Percentiles rank a stretch among this genome's conserved stretches.
These are phyloP conservation scores for Helicocarpus griseus DNA, from an alignment of 2,329 filamentous ascomycete genomes.

Conservation along the genomic window DNA sequence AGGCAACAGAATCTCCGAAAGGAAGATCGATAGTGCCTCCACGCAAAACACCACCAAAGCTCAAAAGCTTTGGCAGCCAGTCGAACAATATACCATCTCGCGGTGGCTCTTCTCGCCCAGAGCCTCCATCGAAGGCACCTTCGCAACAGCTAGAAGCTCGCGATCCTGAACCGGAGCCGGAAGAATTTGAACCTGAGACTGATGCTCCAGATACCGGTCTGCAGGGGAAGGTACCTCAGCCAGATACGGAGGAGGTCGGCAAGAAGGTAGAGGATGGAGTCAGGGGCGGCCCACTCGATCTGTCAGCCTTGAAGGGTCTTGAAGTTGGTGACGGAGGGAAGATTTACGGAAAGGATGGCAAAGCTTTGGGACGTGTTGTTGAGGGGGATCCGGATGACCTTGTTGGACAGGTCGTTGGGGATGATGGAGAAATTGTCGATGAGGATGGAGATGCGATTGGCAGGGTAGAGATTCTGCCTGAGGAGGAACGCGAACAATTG, in stretches of 20 bases:
- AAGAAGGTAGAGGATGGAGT: constrained; percentile 3
- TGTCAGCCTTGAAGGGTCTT: constrained; percentile 31
- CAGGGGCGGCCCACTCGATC: constrained; percentile 17
- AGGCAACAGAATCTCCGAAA: constrained; percentile 11
- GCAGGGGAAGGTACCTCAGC: not conserved
- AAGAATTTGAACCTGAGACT: constrained; percentile 41
- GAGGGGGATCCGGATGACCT: constrained; percentile 33
- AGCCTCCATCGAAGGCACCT: not conserved
- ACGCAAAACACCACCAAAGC: constrained; percentile 10
- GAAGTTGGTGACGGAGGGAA: constrained; percentile 45
- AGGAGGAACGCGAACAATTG: too few species aligned
- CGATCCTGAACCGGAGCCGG: not conserved
- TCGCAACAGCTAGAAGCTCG: not conserved
- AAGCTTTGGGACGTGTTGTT: constrained; percentile 29
- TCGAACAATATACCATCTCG: not conserved
- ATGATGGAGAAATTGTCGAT: constrained; percentile 27
- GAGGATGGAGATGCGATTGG: constrained; percentile 29
- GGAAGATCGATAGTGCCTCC: constrained; percentile 11
- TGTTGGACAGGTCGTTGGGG: constrained; percentile 30
- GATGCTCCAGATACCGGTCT: constrained; percentile 34
- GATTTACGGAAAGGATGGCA: constrained; percentile 38
- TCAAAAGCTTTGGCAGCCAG: not conserved
- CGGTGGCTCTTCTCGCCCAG: not conserved
- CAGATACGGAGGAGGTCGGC: not conserved
- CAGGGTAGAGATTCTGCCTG: too few species aligned